Evolutionary conservation across 441 rosid species (phyloP).

Genomic region (Aleurites moluccanus): DNA sequence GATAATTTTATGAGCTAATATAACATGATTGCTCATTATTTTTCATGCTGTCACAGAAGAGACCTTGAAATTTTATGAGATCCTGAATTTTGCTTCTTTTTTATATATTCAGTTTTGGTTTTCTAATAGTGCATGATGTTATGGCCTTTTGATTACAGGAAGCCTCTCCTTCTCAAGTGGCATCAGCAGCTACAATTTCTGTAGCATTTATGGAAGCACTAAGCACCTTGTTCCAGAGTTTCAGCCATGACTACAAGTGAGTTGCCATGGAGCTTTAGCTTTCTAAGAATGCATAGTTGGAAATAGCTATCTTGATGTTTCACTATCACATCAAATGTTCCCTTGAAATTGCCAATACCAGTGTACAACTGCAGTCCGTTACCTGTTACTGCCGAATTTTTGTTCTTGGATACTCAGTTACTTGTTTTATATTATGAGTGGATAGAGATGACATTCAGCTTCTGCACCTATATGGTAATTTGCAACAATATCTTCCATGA

Average conservation of each 20-base stretch:
- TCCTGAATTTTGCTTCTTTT: neutral
- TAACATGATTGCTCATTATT: neutral
- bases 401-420: neutral
- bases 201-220: slow-evolving; percentile 98
- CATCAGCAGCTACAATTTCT: slow-evolving; percentile 89
- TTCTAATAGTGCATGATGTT: neutral
- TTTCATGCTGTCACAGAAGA: neutral
- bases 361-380: neutral
- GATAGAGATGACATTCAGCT: neutral
- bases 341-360: neutral
- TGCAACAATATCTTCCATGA: neutral
- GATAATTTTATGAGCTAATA: neutral
- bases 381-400: neutral
- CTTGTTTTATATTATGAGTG: neutral
- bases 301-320: slow-evolving; percentile 9
- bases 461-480: neutral
- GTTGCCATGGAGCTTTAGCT: slow-evolving; percentile 23
- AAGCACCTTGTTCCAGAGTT: slow-evolving; percentile 71
- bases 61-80: neutral
- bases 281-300: slow-evolving; percentile 16
- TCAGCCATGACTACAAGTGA: slow-evolving; percentile 89
- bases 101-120: neutral
- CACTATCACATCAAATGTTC: neutral
- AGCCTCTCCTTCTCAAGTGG: slow-evolving; percentile 92
- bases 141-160: slow-evolving; percentile 48